A percentile compares a stretch with the other conserved stretches of the same genome.
These are phyloP conservation scores for Fusarium cicatricum DNA, from an alignment of 2,329 filamentous ascomycete genomes.

Conservation along the genomic window DNA sequence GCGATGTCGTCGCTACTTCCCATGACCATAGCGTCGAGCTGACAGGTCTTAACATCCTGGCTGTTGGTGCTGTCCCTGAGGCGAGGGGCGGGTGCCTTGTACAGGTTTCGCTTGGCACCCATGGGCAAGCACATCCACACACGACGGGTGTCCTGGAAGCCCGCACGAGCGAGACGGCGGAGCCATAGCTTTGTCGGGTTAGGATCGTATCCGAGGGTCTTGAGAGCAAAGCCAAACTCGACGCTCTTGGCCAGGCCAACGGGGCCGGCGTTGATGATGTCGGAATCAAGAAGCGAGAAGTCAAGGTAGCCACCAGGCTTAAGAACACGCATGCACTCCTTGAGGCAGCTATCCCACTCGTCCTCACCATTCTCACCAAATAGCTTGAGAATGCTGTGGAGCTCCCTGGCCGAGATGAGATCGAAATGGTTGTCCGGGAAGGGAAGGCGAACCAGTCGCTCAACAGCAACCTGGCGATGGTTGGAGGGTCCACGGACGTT, in stretches of 20 bases:
- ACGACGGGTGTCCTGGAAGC: conserved; percentile 82
- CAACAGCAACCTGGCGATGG: conserved; percentile 82
- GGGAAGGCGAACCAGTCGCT: conserved; percentile 80
- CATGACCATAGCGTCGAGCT: conserved; percentile 68
- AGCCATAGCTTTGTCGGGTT: conserved; percentile 84
- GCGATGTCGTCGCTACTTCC: conserved; percentile 78
- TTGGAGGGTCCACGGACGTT: conserved; percentile 86
- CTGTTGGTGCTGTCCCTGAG: conserved; percentile 50
- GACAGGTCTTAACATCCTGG: conserved; percentile 54
- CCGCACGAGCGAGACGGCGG: conserved; percentile 73
- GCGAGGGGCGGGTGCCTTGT: conserved; percentile 44
- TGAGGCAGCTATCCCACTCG: conserved; percentile 86
- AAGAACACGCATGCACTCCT: conserved; percentile 87
- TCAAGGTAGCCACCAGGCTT: conserved; percentile 95
- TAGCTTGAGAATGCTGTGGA: conserved; percentile 85
- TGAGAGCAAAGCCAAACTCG: conserved; percentile 91
- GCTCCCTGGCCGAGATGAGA: conserved; percentile 85
- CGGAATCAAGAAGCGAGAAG: conserved; percentile 88
- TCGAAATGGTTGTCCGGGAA: conserved; percentile 90
- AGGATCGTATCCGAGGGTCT: conserved; percentile 89
- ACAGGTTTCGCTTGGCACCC: conserved; percentile 58
- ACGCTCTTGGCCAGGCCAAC: conserved; percentile 83
- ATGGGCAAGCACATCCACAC: conserved; percentile 92
- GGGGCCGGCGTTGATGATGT: conserved; percentile 85
- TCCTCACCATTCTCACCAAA: conserved; percentile 73